Evolutionary conservation across 1,139 yeast genomes (phyloP).

Genomic region (Dujonia santamariae): DNA sequence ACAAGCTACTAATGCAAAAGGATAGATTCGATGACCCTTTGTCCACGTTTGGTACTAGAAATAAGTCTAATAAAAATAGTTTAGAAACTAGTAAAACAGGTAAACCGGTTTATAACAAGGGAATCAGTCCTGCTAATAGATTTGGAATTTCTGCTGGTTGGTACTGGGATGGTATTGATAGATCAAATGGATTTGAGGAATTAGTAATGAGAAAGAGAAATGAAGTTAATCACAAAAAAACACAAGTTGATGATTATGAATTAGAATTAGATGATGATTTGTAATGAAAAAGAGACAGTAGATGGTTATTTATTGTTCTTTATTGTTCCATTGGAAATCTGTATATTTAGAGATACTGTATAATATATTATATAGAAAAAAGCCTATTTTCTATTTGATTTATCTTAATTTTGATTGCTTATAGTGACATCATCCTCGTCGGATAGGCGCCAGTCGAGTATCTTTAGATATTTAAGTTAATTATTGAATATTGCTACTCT

Average conservation of each 20-base stretch:
- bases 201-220: slow-evolving; percentile 56
- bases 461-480: no score
- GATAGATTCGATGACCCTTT: slow-evolving; percentile 68
- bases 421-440: no score
- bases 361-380: no score
- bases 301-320: no score
- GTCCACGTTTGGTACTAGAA: slow-evolving; percentile 1
- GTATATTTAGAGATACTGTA: no score
- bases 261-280: slow-evolving; percentile 3
- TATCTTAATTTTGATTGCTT: no score
- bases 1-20: slow-evolving; percentile 27
- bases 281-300: background rate
- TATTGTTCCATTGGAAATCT: no score
- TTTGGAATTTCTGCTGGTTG: slow-evolving; percentile 76
- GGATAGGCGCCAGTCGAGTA: no score
- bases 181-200: slow-evolving; percentile 87
- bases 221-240: slow-evolving; percentile 36
- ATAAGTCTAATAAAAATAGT: slow-evolving; percentile 3
- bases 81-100: slow-evolving; percentile 7
- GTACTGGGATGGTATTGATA: slow-evolving; percentile 91
- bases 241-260: slow-evolving; percentile 5
- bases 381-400: no score
- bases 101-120: slow-evolving; percentile 36
- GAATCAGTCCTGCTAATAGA: slow-evolving; percentile 62
- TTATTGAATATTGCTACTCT: no score